phyloP scores from a whole-genome alignment of 257 asterid species.

The Solanum commersonii region DNA sequence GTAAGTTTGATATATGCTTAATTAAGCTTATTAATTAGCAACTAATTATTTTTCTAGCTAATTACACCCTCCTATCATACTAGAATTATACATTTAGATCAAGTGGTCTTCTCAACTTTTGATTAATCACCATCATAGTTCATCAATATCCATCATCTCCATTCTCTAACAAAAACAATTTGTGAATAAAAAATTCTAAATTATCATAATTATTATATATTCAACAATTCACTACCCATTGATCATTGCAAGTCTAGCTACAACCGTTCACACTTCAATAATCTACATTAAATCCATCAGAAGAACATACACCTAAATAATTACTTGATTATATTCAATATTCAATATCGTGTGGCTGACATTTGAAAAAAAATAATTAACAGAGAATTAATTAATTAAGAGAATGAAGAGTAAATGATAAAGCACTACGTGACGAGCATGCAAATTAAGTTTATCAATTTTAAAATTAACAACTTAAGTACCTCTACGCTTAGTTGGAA shows the following conservation, averaged over 20 bases:
- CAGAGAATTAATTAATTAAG: not conserved
- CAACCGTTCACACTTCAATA: not conserved
- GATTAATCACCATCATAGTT: not conserved
- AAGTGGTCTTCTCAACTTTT: not conserved
- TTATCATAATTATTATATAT: not conserved
- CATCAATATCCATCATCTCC: not conserved
- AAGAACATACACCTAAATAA: not conserved
- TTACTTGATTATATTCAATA: not conserved
- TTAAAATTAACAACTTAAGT: not conserved
- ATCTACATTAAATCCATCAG: not conserved
- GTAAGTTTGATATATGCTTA: not conserved
- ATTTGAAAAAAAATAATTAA: not conserved
- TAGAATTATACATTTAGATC: not conserved
- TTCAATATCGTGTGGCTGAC: not conserved
- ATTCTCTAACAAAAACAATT: not conserved
- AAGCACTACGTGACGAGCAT: slow-evolving; percentile 8
- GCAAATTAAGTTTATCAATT: not conserved
- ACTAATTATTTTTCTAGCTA: not conserved
- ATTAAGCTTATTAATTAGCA: not conserved
- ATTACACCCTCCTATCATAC: not conserved
- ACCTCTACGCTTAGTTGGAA: slow-evolving; percentile 3
- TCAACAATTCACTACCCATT: not conserved
- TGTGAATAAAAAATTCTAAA: not conserved
- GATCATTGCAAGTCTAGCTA: not conserved
- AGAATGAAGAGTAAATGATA: not conserved